Evolutionary conservation across 352 stramenopile genomes (phyloP).

Genomic region (Halophytophthora batemanensis): DNA sequence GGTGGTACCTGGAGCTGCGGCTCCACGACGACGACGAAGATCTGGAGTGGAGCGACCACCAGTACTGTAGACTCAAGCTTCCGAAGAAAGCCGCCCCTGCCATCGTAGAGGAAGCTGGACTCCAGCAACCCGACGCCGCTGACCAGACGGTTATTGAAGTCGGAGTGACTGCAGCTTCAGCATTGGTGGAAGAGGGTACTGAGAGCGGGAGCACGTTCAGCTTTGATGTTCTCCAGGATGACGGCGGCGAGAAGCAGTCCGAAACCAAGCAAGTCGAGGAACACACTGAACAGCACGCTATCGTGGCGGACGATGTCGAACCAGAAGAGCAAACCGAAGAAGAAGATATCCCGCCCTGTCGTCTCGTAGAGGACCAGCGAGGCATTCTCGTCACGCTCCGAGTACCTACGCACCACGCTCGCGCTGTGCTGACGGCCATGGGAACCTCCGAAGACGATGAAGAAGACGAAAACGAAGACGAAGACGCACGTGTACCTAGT

Average conservation of each 20-base stretch:
- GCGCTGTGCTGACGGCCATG: constrained; percentile 12
- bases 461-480: not conserved
- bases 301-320: constrained; percentile 5
- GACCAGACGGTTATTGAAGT: constrained; percentile 5
- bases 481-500: constrained; percentile 5
- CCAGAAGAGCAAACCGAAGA: constrained; percentile 11
- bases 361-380: constrained; percentile 26
- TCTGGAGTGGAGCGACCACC: constrained; percentile 51
- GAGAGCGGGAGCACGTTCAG: constrained; percentile 15
- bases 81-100: constrained; percentile 30
- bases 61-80: constrained; percentile 44
- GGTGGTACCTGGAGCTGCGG: constrained; percentile 42
- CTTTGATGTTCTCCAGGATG: constrained; percentile 17
- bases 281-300: not conserved
- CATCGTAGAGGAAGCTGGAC: constrained; percentile 8
- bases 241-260: not conserved
- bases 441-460: constrained; percentile 6
- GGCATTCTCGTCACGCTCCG: constrained; percentile 33
- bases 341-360: constrained; percentile 16
- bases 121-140: not conserved
- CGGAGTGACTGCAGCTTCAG: constrained; percentile 4
- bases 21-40: constrained; percentile 59
- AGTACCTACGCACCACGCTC: constrained; percentile 21
- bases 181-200: not conserved
- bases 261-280: not conserved